Percentiles rank a stretch among this genome's conserved stretches.
These are phyloP conservation scores for Syncephalastrum contaminatum DNA, from an alignment of 371 early-diverging fungal genomes.

Conservation along the genomic window DNA sequence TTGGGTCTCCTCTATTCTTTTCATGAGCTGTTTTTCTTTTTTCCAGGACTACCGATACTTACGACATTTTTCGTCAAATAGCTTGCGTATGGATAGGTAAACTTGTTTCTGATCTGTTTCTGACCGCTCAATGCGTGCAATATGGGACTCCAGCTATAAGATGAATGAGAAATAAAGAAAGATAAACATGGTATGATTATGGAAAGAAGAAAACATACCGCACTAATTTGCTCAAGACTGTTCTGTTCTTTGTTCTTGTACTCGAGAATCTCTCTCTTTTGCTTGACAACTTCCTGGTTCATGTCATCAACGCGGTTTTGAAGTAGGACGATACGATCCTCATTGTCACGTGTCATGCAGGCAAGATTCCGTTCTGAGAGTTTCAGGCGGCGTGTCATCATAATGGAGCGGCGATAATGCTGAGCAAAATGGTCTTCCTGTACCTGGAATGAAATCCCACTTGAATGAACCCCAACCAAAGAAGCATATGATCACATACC, in stretches of 20 bases:
- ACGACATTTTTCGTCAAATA: constrained; percentile 58
- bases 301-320: constrained; percentile 54
- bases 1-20: constrained; percentile 44
- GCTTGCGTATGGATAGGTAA: constrained; percentile 36
- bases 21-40: no score
- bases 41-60: constrained; percentile 9
- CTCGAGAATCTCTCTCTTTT: constrained; percentile 50
- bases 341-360: constrained; percentile 53
- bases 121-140: constrained; percentile 41
- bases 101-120: constrained; percentile 54
- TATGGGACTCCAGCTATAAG: constrained; percentile 53
- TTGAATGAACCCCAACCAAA: no score
- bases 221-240: constrained; percentile 52
- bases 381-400: constrained; percentile 46
- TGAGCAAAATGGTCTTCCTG: constrained; percentile 28
- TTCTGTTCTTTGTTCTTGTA: constrained; percentile 54
- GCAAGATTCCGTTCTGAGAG: constrained; percentile 50
- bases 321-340: constrained; percentile 48
- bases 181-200: not conserved
- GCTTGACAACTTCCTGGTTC: constrained; percentile 41
- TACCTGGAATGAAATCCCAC: not conserved
- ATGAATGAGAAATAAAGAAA: constrained; percentile 3
- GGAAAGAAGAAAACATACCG: constrained; percentile 28
- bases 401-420: constrained; percentile 57
- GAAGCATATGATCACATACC: constrained; percentile 2